phyloP scores from a whole-genome alignment of 208 protist species.

The Crithidia mellificae region DNA sequence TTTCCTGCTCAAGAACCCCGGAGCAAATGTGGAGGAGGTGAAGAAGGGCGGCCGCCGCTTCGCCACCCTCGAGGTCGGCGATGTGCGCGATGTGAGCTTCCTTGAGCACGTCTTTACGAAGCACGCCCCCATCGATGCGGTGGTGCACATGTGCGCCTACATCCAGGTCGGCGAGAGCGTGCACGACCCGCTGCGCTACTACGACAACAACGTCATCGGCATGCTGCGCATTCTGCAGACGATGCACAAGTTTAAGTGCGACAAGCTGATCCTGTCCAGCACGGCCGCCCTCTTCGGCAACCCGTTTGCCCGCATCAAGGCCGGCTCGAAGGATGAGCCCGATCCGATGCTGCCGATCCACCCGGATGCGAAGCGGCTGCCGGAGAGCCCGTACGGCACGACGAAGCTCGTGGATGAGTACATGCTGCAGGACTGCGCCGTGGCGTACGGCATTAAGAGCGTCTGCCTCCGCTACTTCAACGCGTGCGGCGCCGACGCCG shows the following conservation, averaged over 20 bases:
- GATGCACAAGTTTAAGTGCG: constrained; percentile 91
- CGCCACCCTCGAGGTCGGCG: constrained; percentile 74
- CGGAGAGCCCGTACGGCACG: constrained; percentile 93
- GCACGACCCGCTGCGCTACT: constrained; percentile 92
- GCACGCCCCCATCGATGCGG: constrained; percentile 82
- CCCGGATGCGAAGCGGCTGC: constrained; percentile 54
- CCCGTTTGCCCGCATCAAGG: constrained; percentile 31
- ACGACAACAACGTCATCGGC: constrained; percentile 96
- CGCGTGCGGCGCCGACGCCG: constrained; percentile 94
- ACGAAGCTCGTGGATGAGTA: constrained; percentile 93
- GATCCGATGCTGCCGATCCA: constrained; percentile 62
- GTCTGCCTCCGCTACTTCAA: constrained; percentile 99
- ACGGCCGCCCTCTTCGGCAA: constrained; percentile 95
- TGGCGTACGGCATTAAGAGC: constrained; percentile 76
- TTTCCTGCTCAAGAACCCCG: constrained; percentile 26
- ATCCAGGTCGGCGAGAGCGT: constrained; percentile 95
- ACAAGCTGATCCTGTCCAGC: constrained; percentile 97
- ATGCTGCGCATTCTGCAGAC: constrained; percentile 91
- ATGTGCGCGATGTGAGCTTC: constrained; percentile 80
- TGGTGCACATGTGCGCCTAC: constrained; percentile 95
- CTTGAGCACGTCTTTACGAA: constrained; percentile 90
- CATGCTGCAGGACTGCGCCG: constrained; percentile 89
- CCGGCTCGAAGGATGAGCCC: constrained; percentile 18
- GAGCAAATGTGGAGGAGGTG: constrained; percentile 12
- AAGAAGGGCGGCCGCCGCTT: constrained; percentile 34